Evolutionary conservation across 306 rosid genomes (phyloP), one percentile per base, ranked within the genome.

Genomic region (Prunus mira): DNA sequence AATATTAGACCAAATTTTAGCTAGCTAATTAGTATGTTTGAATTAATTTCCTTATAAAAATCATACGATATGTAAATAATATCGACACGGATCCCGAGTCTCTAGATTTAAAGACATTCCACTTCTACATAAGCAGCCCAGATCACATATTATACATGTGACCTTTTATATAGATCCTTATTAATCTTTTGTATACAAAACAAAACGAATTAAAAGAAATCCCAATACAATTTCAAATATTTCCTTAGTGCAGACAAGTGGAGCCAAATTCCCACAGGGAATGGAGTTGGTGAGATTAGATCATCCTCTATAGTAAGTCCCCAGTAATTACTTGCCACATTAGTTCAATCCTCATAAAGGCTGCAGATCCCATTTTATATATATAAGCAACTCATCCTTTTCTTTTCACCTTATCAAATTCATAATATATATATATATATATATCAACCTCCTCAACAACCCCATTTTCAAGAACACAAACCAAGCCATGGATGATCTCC

Each of bases 401-500:
- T 30, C 56, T 12, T 32, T 32, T 9, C 34, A 13, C 38, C 3
- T 19, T 19, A 24, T 15, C 57, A 51, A 34, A 43, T 63, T 14
- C 67, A 63, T 14, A 30, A 27, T 65, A 34, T 6, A 22, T 22
- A 22, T 22, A 22, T 22, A 22, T 65, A 32, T 5, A 32, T 5
- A 47, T 27, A 49, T 4, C 17, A 20, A 45, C 61, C 65, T 72
- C 55, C 65, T 72, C 43, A 41, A 45, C 27, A 51, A 51, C 74
- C 25, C 28, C 62, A 51, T 27, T 70, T 51, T 30, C 57, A 57
- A 38, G 7, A 32, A 62, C 47, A 3, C 38, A 50, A 34, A 4
- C 75, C 27, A 34, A 28, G 14, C 79, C 73, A 82, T 85, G 84
- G 82, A 55, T 28, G 83, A 69, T 24, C 13, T 65, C 73, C 10